phyloP scores from a whole-genome alignment of 2,329 filamentous ascomycete genomes.

The Colletotrichum musae region DNA sequence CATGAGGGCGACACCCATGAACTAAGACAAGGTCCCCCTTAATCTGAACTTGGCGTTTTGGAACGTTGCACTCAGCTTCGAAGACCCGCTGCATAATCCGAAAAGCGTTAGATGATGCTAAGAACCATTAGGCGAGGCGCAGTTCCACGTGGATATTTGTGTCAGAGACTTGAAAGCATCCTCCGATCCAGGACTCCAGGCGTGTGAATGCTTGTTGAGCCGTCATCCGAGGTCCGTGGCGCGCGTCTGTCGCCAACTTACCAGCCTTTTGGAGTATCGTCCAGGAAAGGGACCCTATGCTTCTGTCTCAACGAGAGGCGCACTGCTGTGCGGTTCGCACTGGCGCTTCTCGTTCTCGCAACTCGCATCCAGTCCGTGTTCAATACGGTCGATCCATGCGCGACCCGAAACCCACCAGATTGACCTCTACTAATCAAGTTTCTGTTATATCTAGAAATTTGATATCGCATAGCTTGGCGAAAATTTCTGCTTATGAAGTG shows the following conservation, averaged over 20 bases:
- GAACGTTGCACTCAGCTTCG: slow-evolving; percentile 5
- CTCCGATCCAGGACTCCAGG: slow-evolving; percentile 12
- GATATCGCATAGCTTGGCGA: slow-evolving; percentile 3
- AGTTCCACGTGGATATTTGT: slow-evolving; percentile 35
- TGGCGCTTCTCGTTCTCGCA: no score
- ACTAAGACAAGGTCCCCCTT: slow-evolving; percentile 35
- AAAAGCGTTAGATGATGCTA: slow-evolving; percentile 12
- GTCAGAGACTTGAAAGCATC: slow-evolving; percentile 17
- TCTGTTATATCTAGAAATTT: background rate
- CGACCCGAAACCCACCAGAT: background rate
- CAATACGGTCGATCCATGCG: background rate
- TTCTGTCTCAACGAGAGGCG: no score
- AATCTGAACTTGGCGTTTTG: slow-evolving; percentile 37
- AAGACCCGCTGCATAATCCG: slow-evolving; percentile 20
- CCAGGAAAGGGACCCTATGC: slow-evolving; percentile 9
- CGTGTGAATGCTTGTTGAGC: background rate
- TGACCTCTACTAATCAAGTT: background rate
- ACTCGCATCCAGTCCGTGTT: background rate
- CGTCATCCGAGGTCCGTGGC: slow-evolving; percentile 24
- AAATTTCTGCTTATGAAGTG: slow-evolving; percentile 1
- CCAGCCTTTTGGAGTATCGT: slow-evolving; percentile 18
- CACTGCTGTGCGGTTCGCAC: no score
- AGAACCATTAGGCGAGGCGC: slow-evolving; percentile 15
- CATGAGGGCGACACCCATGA: background rate
- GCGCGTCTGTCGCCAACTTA: slow-evolving; percentile 38